Evolutionary conservation across 768 basidiomycete species (phyloP), one percentile per base, ranked within the genome.

Genomic region (Tulasnella sp.): DNA sequence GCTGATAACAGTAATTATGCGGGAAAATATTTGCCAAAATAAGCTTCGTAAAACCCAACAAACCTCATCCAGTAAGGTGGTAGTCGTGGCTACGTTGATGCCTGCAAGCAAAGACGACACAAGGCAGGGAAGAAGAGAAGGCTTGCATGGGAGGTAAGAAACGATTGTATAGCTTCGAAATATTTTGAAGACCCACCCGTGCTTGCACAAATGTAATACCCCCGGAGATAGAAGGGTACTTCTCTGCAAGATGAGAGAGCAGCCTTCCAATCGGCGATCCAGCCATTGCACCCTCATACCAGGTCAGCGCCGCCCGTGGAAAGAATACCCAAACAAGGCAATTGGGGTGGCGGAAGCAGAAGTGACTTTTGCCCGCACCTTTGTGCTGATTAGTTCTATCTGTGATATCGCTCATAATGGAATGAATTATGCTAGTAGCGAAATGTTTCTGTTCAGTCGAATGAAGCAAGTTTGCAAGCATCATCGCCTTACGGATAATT

Each of bases 341-440:
- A 24, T 52, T 0, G n/a, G 52, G 24, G 52, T n/a, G 52, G 21
- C 8, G 21, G 6, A 1, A 9, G n/a, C n/a, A 52, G 8, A 24
- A 10, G n/a, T n/a, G n/a, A 7, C 52, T 8, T n/a, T 52, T n/a
- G 21, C 24, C n/a, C 52, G n/a, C 14, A 81, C 81, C 89, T 46
- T 85, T 82, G 0, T 88, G 88, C 83, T 91, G 90, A 80, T 93
- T 92, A 9, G 89, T 89, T 18, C 88, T 83, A 81, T 93, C 91
- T 18, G 91, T 91, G 38, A 93, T 86, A 84, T 93, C 92, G 16
- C 90, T 89, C 0, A 93, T 86, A 6, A 91, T 86, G 1, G 90
- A 89, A 75, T 91, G 89, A 21, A 85, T 71, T n/a, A 52, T 85
- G n/a, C 84, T 88, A 6, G 52, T n/a, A n/a, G 12, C 27, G 34